Conservation (phyloP, 257 asterid genomes). For the Agastache rugosa region DNA sequence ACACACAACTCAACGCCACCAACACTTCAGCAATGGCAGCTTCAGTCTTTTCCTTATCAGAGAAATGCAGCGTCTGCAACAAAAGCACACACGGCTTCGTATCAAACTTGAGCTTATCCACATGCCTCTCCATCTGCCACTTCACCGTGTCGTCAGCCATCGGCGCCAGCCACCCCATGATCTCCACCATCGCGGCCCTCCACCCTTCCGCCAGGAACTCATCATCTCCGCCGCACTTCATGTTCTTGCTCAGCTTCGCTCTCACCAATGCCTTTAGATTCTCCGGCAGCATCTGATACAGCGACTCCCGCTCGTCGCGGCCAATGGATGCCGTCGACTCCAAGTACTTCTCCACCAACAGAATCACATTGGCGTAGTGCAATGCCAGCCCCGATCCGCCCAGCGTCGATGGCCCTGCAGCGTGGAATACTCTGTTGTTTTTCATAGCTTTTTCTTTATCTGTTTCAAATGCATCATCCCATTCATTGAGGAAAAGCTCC, state of each 20-base stretch:
- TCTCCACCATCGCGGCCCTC: slow-evolving; percentile 68
- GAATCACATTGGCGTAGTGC: slow-evolving; percentile 72
- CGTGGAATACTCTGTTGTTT: slow-evolving; percentile 59
- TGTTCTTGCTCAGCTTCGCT: slow-evolving; percentile 67
- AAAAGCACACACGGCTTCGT: slow-evolving; percentile 55
- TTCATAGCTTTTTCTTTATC: not conserved
- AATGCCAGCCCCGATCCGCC: slow-evolving; percentile 85
- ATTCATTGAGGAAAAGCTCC: slow-evolving; percentile 35
- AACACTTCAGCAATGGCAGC: slow-evolving; percentile 84
- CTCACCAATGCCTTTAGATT: slow-evolving; percentile 59
- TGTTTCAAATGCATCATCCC: not conserved
- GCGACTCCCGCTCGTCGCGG: slow-evolving; percentile 45
- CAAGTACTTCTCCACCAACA: slow-evolving; percentile 55
- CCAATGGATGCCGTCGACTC: slow-evolving; percentile 41
- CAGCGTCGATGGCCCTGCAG: slow-evolving; percentile 67
- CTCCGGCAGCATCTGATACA: slow-evolving; percentile 79
- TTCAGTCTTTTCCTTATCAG: slow-evolving; percentile 86
- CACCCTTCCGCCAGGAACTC: slow-evolving; percentile 70
- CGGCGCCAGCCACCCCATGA: slow-evolving; percentile 80
- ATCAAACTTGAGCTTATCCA: slow-evolving; percentile 66
- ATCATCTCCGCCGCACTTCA: slow-evolving; percentile 52
- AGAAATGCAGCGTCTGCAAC: slow-evolving; percentile 74
- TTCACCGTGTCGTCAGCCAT: slow-evolving; percentile 66
- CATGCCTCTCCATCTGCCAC: slow-evolving; percentile 79
- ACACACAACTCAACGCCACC: slow-evolving; percentile 83